Conservation (phyloP, 805 yeast species). For the Yarrowia bubula region DNA sequence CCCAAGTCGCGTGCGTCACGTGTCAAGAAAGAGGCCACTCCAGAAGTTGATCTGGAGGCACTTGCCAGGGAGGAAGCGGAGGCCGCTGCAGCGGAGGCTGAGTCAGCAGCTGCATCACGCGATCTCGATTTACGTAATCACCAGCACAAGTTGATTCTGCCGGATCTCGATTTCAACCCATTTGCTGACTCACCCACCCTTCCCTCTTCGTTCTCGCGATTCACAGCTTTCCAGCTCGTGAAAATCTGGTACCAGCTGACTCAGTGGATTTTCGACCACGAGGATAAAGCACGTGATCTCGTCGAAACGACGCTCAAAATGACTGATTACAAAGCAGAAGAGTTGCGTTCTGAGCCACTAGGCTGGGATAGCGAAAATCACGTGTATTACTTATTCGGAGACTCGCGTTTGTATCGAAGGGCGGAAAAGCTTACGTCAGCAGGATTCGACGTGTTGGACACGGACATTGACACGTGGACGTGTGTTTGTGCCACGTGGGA, state of each 20-base stretch:
- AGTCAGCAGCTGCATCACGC: not conserved
- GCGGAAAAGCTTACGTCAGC: slow-evolving; percentile 29
- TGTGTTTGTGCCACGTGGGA: slow-evolving; percentile 12
- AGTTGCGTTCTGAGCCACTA: not conserved
- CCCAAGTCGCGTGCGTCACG: not conserved
- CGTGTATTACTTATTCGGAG: slow-evolving; percentile 39
- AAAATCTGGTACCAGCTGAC: slow-evolving; percentile 30
- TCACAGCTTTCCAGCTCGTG: not conserved
- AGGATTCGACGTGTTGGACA: slow-evolving; percentile 28
- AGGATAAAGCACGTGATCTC: slow-evolving; percentile 1
- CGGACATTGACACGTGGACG: slow-evolving; percentile 19
- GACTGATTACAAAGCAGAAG: not conserved
- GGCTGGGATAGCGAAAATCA: slow-evolving; percentile 1
- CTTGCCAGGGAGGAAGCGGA: not conserved
- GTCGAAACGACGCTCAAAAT: not conserved
- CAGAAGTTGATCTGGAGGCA: not conserved
- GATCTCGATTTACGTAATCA: not conserved
- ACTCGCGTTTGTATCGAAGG: slow-evolving; percentile 38
- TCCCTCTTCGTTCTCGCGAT: not conserved
- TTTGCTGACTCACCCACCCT: not conserved
- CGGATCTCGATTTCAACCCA: slow-evolving; percentile 1
- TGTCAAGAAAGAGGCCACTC: not conserved
- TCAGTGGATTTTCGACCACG: slow-evolving; percentile 31
- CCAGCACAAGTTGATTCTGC: not conserved
- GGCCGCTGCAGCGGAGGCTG: not conserved